phyloP scores from a whole-genome alignment of 257 asterid genomes.

The Salvia miltiorrhiza region DNA sequence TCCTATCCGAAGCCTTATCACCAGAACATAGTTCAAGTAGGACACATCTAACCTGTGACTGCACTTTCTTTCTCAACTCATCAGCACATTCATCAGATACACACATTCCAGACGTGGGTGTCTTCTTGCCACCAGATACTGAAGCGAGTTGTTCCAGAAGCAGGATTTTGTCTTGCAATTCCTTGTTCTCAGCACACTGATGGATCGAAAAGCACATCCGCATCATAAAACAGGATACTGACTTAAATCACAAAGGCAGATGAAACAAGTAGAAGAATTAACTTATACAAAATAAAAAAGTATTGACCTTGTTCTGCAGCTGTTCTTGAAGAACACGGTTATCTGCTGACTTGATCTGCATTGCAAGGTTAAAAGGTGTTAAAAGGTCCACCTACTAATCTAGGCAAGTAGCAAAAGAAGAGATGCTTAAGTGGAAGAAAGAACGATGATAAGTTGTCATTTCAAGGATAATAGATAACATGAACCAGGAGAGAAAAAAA shows the following conservation, averaged over 20 bases:
- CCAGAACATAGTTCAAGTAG: background rate
- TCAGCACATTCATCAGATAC: constrained; percentile 52
- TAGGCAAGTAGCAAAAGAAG: background rate
- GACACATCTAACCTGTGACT: constrained; percentile 55
- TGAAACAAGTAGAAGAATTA: background rate
- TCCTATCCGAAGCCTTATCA: background rate
- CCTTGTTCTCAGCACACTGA: constrained; percentile 80
- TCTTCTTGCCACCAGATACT: constrained; percentile 37
- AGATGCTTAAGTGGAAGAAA: background rate
- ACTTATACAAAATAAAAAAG: background rate
- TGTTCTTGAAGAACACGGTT: constrained; percentile 93
- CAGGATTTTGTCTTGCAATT: constrained; percentile 56
- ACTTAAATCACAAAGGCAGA: background rate
- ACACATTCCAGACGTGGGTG: constrained; percentile 40
- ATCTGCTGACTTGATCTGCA: constrained; percentile 92
- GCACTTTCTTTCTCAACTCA: constrained; percentile 67
- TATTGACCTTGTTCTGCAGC: constrained; percentile 81
- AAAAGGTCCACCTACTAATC: constrained; percentile 11
- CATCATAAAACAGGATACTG: constrained; percentile 2
- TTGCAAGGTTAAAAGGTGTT: constrained; percentile 23
- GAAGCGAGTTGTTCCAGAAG: constrained; percentile 68
- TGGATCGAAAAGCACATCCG: constrained; percentile 20
- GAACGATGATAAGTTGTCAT: background rate
- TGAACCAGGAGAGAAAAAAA: background rate
- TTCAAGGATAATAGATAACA: background rate